A percentile compares a stretch with the other conserved stretches of the same genome.
Conservation (phyloP, 345 rosid species). For the Salix koriyanagi region DNA sequence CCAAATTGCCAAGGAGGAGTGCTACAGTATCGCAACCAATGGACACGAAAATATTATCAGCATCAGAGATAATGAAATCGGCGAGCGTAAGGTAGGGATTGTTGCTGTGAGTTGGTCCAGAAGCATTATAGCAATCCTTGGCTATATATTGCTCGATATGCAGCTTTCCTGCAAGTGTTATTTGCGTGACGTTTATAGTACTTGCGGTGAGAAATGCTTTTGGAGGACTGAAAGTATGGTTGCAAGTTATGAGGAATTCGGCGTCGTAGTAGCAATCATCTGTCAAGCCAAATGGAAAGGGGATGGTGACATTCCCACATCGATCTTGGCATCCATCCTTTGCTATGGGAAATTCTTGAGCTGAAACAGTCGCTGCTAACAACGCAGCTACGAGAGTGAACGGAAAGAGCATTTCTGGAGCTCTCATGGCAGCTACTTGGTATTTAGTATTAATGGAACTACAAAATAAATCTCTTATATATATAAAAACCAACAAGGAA, state of each 20-base stretch:
- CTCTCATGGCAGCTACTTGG: not conserved
- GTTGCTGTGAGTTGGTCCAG: too few species aligned
- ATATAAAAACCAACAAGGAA: not conserved
- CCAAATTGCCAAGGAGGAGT: too few species aligned
- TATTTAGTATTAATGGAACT: too few species aligned
- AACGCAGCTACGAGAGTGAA: not conserved
- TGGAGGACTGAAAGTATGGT: not conserved
- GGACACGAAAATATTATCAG: too few species aligned
- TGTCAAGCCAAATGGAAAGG: constrained; percentile 40
- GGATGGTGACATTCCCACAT: constrained; percentile 38
- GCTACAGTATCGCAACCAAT: too few species aligned
- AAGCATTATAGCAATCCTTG: too few species aligned
- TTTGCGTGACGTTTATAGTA: constrained; percentile 8
- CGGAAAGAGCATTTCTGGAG: not conserved
- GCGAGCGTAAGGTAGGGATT: too few species aligned
- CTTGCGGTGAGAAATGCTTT: constrained; percentile 10
- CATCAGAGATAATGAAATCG: too few species aligned
- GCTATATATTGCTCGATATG: too few species aligned
- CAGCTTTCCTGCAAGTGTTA: constrained; percentile 6
- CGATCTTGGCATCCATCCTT: constrained; percentile 15
- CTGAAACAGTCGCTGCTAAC: not conserved
- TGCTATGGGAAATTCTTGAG: not conserved
- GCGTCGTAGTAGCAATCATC: constrained; percentile 22
- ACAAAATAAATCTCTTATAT: too few species aligned
- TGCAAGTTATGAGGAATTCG: constrained; percentile 19